Percentiles rank a stretch among this genome's conserved stretches.
Conservation (phyloP, 2,329 filamentous ascomycete species). For the Neofusicoccum cordaticola region DNA sequence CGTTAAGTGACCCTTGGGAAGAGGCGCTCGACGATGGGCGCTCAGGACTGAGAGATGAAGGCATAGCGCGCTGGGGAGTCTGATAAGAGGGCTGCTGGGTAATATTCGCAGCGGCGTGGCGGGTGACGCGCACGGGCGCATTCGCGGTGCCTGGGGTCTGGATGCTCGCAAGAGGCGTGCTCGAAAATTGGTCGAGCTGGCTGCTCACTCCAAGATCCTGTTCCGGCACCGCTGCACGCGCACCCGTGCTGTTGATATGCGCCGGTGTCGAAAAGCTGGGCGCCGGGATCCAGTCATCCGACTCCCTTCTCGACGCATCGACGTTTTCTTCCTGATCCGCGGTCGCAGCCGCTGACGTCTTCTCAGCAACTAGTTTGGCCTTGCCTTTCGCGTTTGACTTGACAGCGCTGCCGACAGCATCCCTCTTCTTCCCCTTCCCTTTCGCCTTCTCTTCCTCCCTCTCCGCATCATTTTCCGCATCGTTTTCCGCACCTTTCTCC, state of each 20-base stretch:
- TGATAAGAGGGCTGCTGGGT: slow-evolving; percentile 24
- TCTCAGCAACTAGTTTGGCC: slow-evolving; percentile 18
- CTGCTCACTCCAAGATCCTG: slow-evolving; percentile 24
- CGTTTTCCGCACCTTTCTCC: slow-evolving; percentile 12
- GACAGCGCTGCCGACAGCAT: slow-evolving; percentile 23
- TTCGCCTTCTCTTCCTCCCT: slow-evolving; percentile 19
- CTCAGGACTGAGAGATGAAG: slow-evolving; percentile 22
- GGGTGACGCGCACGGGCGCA: slow-evolving; percentile 9
- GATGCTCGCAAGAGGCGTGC: slow-evolving; percentile 3
- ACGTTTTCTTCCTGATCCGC: slow-evolving; percentile 28
- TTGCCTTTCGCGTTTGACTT: slow-evolving; percentile 20
- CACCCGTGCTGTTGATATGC: not conserved
- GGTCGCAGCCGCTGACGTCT: slow-evolving; percentile 14
- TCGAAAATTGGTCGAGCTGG: slow-evolving; percentile 23
- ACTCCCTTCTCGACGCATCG: slow-evolving; percentile 28
- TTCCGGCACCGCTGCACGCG: slow-evolving; percentile 22
- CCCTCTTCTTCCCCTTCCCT: slow-evolving; percentile 27
- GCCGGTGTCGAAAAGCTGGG: slow-evolving; percentile 24
- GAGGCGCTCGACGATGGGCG: slow-evolving; percentile 30
- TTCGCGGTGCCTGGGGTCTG: not conserved
- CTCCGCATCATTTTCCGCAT: slow-evolving; percentile 23
- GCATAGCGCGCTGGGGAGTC: slow-evolving; percentile 26
- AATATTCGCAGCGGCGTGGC: not conserved
- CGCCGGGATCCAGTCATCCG: slow-evolving; percentile 35
- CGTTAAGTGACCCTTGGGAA: slow-evolving; percentile 29